These are phyloP conservation scores for Xylona heveae DNA, from an alignment of 495 filamentous ascomycete genomes.

Conservation along the genomic window DNA sequence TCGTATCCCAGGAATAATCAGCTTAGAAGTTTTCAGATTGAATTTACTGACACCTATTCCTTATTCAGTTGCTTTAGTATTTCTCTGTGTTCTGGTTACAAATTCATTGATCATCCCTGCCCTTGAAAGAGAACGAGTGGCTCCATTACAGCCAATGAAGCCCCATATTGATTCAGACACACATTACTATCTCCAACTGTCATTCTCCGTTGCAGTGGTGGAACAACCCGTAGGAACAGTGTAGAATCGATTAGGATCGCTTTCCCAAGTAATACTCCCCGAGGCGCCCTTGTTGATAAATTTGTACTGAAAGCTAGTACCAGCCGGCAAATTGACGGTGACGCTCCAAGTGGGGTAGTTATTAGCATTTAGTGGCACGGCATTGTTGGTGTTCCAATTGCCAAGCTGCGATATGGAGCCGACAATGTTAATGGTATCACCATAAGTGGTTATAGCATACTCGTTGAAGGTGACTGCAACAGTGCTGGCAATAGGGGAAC, in stretches of 20 bases:
- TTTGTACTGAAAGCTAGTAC: conserved; percentile 40
- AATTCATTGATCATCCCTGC: no score
- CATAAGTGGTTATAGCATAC: conserved; percentile 27
- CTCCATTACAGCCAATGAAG: no score
- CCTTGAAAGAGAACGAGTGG: no score
- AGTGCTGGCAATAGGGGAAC: conserved; percentile 21
- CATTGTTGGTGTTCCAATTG: conserved; percentile 28
- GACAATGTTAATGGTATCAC: conserved; percentile 35
- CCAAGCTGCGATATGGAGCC: conserved; percentile 34
- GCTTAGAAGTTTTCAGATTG: no score
- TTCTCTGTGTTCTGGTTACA: no score
- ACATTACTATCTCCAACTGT: conserved; percentile 19
- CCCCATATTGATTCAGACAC: no score
- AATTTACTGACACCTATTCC: no score
- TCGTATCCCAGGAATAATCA: no score
- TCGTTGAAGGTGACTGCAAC: conserved; percentile 40
- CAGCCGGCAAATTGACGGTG: conserved; percentile 27
- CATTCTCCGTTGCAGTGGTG: conserved; percentile 16
- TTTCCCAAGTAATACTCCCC: conserved; percentile 38
- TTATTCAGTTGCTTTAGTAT: no score
- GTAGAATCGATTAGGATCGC: conserved; percentile 37
- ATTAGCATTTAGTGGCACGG: conserved; percentile 27
- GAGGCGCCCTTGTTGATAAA: conserved; percentile 35
- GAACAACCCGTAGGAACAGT: conserved; percentile 29
- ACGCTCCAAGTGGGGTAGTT: conserved; percentile 35